Percentiles rank a stretch among this genome's conserved stretches.
These are phyloP conservation scores for Puccinia triticina DNA, from an alignment of 1,284 basidiomycete genomes.

Conservation along the genomic window DNA sequence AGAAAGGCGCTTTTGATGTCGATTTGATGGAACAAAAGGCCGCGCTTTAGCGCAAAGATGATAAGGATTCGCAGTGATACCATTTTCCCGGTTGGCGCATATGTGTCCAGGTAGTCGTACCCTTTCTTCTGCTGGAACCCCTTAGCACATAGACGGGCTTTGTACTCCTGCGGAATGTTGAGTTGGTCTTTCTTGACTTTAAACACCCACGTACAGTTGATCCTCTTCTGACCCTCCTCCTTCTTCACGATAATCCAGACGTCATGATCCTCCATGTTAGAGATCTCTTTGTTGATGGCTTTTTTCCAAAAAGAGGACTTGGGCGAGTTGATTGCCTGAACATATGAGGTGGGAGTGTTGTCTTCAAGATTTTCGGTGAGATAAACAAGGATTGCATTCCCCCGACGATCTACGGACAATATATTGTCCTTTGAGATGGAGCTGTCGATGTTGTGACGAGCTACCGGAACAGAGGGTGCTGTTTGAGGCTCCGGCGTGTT, in stretches of 20 bases:
- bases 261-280: not conserved
- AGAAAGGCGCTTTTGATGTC: not conserved
- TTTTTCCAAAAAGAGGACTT: not conserved
- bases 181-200: slow-evolving; percentile 17
- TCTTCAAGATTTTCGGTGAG: not conserved
- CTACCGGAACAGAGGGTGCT: too few relatives aligned
- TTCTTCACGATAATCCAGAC: not conserved
- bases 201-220: slow-evolving; percentile 24
- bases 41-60: not conserved
- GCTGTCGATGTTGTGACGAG: not conserved
- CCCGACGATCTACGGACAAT: not conserved
- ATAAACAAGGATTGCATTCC: not conserved
- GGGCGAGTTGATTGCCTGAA: not conserved
- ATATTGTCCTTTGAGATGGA: not conserved
- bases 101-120: not conserved
- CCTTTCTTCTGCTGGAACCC: not conserved
- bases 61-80: not conserved
- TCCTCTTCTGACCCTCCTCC: not conserved
- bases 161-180: too few relatives aligned
- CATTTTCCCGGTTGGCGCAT: slow-evolving; percentile 3
- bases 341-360: not conserved
- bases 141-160: too few relatives aligned
- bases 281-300: not conserved
- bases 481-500: not conserved
- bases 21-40: not conserved